These are phyloP conservation scores for Lactarius quietus DNA, from an alignment of 768 basidiomycete genomes.

Conservation along the genomic window DNA sequence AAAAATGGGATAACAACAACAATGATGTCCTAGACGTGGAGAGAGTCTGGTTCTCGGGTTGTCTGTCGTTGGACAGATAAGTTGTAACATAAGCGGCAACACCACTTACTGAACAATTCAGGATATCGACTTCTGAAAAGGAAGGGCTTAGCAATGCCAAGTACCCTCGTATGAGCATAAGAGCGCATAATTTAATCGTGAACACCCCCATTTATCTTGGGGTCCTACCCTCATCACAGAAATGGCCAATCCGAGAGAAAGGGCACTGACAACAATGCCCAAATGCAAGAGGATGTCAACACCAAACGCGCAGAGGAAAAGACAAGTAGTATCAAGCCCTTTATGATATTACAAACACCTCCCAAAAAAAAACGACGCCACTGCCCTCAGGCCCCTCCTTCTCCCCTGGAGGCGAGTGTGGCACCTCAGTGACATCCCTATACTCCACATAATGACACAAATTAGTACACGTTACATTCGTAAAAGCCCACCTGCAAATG, in stretches of 20 bases:
- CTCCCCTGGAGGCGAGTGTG: not conserved
- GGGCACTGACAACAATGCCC: not conserved
- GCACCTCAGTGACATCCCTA: not conserved
- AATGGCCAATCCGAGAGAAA: not conserved
- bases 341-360: not conserved
- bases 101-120: not conserved
- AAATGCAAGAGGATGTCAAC: not conserved
- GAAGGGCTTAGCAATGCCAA: not conserved
- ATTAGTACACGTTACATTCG: no score
- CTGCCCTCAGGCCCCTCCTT: not conserved
- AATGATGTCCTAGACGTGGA: not conserved
- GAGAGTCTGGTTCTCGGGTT: not conserved
- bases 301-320: not conserved
- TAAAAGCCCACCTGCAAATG: no score
- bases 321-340: not conserved
- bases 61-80: not conserved
- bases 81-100: not conserved
- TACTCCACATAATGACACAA: no score
- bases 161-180: not conserved
- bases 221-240: not conserved
- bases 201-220: not conserved
- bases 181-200: not conserved
- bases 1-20: no score
- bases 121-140: not conserved
- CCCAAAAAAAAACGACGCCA: no score